Conservation (phyloP, 2,329 filamentous ascomycete genomes). For the Calonectria honghensis region DNA sequence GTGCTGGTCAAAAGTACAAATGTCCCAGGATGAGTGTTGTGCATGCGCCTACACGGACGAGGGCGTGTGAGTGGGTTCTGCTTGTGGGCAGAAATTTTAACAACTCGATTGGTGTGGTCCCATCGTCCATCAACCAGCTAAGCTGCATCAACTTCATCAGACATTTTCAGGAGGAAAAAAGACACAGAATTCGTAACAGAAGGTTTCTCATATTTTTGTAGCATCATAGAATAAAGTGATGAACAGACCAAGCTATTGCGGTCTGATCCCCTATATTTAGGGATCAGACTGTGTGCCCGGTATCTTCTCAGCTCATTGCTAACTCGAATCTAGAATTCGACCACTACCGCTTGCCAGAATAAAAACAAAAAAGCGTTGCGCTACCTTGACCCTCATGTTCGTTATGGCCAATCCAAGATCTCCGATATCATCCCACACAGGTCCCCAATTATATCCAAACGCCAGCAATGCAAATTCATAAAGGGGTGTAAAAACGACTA, state of each 20-base stretch:
- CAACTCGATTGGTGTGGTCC: constrained; percentile 42
- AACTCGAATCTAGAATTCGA: constrained; percentile 40
- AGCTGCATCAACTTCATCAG: neutral
- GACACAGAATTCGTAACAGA: neutral
- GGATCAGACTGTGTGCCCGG: constrained; percentile 51
- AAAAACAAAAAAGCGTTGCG: constrained; percentile 27
- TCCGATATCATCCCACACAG: constrained; percentile 30
- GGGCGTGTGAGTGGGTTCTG: constrained; percentile 51
- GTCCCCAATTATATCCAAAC: constrained; percentile 49
- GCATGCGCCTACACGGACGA: constrained; percentile 35
- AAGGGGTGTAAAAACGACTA: constrained; percentile 44
- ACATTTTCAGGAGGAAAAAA: neutral
- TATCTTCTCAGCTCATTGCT: constrained; percentile 46
- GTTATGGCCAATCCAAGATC: constrained; percentile 25
- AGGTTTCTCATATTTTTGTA: constrained; percentile 20
- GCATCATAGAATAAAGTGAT: constrained; percentile 38
- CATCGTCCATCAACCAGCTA: constrained; percentile 25
- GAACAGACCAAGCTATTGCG: constrained; percentile 35
- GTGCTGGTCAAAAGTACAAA: neutral
- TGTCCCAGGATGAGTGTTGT: neutral
- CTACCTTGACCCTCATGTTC: constrained; percentile 35
- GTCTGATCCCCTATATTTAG: constrained; percentile 40
- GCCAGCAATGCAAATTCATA: constrained; percentile 55
- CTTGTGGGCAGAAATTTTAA: constrained; percentile 51
- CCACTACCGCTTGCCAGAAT: constrained; percentile 31